Base-by-base conservation (phyloP, 2,329 filamentous ascomycete genomes). In the Clarireedia sp. region DNA sequence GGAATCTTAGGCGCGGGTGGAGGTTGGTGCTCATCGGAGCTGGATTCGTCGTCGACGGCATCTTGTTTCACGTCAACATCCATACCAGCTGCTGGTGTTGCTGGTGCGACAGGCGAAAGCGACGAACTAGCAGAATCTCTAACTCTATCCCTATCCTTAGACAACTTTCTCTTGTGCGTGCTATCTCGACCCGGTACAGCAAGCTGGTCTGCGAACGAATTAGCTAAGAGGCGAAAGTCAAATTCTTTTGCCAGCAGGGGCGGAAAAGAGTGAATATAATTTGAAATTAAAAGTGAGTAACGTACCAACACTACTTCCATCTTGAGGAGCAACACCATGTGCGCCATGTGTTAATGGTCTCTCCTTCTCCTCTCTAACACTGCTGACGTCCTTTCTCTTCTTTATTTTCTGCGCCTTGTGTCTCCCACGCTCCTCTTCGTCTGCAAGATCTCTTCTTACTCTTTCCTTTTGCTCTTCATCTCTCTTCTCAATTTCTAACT, bases 301-400 rank as follows among this genome's bases (percentile, higher is more conserved):
- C 74, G 61, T 71, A 79, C 82, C 80, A 72, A 83, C 76, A 55
- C 72, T 66, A 64, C 80, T 77, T 7, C 83, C 83, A 71, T 87
- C 83, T 71, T 87, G 83, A 60, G 81, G 73, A 9, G 81, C 77
- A 26, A 85, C 56, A 52, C 78, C 80, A 71, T 86, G 83, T 14
- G 83, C 82, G 46, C 83, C 83, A 60, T 83, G 78, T 36, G 76
- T 75, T 51, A 80, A 72, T 23, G 81, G 81, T 44, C 81, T 73
- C 54, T 82, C 78, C 59, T 87, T 73, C 54, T 82, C 78, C 59
- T 87, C 82, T 57, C 75, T 75, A 33, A 80, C 81, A 53, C 70
- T 75, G 56, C 85, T 82, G 7, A 80, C 75, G 23, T 86, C 87
- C 72, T 90, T 90, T 68, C 87, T 84, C 74, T 89, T 90, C 77